Base-by-base conservation (phyloP, 352 stramenopile species). In the Pythium folliculosum region DNA sequence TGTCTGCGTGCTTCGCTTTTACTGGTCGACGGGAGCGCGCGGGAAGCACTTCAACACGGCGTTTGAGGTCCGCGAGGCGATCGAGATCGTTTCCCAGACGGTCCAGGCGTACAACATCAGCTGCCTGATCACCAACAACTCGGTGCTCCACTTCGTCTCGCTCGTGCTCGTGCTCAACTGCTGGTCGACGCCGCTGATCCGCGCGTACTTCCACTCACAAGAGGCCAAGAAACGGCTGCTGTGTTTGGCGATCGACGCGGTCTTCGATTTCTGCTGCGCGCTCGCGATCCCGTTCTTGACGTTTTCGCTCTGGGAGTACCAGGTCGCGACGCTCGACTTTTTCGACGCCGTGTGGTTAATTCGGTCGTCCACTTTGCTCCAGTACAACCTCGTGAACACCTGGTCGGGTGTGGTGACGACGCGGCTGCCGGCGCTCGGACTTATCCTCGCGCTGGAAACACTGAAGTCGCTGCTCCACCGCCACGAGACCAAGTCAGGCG, bases 231-330 rank as follows among this genome's bases (percentile, higher is more conserved):
- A 73, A 40, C 60, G 70, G 1, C 23, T 73, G 40, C 37, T 73
- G 14, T 73, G 70, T 19, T 57, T 77, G 17, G 57, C 51, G 19
- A 35, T 73, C 8, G 66, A 77, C 51, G 51, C 61, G 17, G 35
- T 71, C 9, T 77, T 77, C 35, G 70, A 73, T 32, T 69, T 71
- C n/a, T 73, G 70, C 44, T 71, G 69, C 48, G 68, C 70, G 51
- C 54, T 76, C 32, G 70, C 35, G 50, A 70, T 73, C 8, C 70
- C 70, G 44, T 73, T 70, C 21, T 32, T 71, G 23, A 73, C 64
- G 22, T 76, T 71, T 38, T 43, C 19, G 5, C 37, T 73, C 5
- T 73, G 70, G 69, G 50, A 65, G 49, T 30, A 62, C 43, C 43
- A 60, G 60, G 58, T 72, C 49, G 65, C 65, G n/a, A 72, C 65